Evolutionary conservation across 169 alveolate species (phyloP), one percentile per base, ranked within the genome.

Genomic region (Babesia sp.): DNA sequence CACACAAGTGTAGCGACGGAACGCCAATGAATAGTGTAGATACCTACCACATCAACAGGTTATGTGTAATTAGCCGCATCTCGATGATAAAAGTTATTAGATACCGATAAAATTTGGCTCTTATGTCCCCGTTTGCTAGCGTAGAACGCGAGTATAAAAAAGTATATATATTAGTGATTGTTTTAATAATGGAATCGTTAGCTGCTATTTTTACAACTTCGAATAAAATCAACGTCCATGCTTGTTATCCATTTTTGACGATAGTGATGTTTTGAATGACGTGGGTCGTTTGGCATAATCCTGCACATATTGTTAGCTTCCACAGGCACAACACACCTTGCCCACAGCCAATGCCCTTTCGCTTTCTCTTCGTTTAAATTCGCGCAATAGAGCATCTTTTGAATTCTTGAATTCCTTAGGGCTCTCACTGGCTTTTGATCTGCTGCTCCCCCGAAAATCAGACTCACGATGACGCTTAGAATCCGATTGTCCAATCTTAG

Each of bases 51-150:
- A 77, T 84, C 61, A 88, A 53, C 84, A 88, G 79, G 72, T 88
- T 88, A 59, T 88, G 93, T 44, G 93, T 88, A 48, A 88, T 76
- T 37, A 88, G 87, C 28, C 93, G 51, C 93, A 88, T 88, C 54
- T 33, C 63, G 71, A 41, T 20, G 11, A 0, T n/a, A n/a, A 54
- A 16, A 20, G n/a, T 54, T n/a, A 16, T 16, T 33, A 54, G n/a
- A 24, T n/a, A 16, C 16, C 6, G 39, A 61, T 9, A 2, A 44
- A 20, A 72, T 46, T 67, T 60, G 61, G 63, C 11, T 41, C 28
- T 37, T n/a, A n/a, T n/a, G n/a, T n/a, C n/a, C n/a, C n/a, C n/a
- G n/a, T n/a, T n/a, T n/a, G n/a, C n/a, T n/a, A n/a, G n/a, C n/a
- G n/a, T n/a, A n/a, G n/a, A n/a, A n/a, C n/a, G n/a, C n/a, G n/a